Base-by-base conservation (phyloP, 352 stramenopile genomes). In the Globisporangium splendens region DNA sequence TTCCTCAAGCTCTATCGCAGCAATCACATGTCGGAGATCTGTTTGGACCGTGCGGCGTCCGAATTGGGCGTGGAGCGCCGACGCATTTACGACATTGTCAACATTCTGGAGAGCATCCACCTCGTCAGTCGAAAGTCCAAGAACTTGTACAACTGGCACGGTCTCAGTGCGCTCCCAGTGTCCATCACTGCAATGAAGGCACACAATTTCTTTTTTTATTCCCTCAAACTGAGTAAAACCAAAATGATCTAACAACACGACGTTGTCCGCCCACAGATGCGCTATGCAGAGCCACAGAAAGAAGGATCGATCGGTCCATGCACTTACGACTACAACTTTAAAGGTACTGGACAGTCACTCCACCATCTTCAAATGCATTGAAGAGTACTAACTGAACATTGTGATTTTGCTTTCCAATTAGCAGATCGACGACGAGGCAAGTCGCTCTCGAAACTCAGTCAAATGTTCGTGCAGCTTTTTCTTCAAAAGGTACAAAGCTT, bases 51-150 rank as follows among this genome's bases (percentile, higher is more conserved):
- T 56, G 83, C 83, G 14, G 85, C 85, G 0, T 65, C 69, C 0
- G 74, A 92, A 56, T 66, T 95, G 1, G 84, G 87, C 1, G 95
- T 98, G 0, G 95, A 98, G 67, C 81, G 96, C 44, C 79, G 96
- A 42, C 77, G 96, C 17, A 98, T 99, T 53, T 99, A 99, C 67
- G 96, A 99, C 70, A 97, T 99, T 44, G 94, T 99, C 49, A 99
- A 99, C 68, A 98, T 99, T 69, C 77, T 99, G 28, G 96, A 98
- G 67, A 96, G 88, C 50, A 89, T 99, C 42, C 79, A 94, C 33
- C 87, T 99, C 24, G 93, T 98, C 6, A 95, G 80, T 28, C 91
- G 96, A n/a, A 95, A 98, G 61, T 94, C 91, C 58, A 98, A 98
- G 72, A 99, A 98, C 63, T 84, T 96, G 2, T 99, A 99, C 79